A percentile compares a stretch with the other conserved stretches of the same genome.
These are phyloP conservation scores for Nakaseomyces sp. DNA, from an alignment of 1,139 yeast genomes.

Conservation along the genomic window DNA sequence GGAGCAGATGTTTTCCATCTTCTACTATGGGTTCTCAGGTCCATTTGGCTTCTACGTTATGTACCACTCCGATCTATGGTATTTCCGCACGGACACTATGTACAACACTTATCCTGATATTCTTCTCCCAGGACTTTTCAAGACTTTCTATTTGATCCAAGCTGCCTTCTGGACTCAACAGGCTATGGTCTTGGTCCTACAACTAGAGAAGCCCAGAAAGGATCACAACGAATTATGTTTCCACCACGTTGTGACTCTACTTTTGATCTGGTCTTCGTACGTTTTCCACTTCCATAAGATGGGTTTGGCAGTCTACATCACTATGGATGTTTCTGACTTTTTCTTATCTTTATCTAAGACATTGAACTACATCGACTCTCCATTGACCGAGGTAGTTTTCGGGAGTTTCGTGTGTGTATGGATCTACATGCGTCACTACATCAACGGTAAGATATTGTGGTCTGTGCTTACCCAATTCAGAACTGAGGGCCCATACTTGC, in stretches of 20 bases:
- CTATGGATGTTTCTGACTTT: slow-evolving; percentile 91
- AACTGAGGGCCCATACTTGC: slow-evolving; percentile 67
- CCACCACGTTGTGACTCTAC: slow-evolving; percentile 84
- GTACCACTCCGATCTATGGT: slow-evolving; percentile 76
- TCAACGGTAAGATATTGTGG: slow-evolving; percentile 69
- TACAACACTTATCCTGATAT: slow-evolving; percentile 76
- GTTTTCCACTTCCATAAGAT: slow-evolving; percentile 91
- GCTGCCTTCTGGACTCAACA: slow-evolving; percentile 97
- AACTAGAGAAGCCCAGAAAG: slow-evolving; percentile 84
- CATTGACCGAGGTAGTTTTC: slow-evolving; percentile 54
- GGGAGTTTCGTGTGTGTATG: slow-evolving; percentile 58
- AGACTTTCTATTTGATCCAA: slow-evolving; percentile 74
- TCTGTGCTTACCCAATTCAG: slow-evolving; percentile 77
- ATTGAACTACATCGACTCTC: slow-evolving; percentile 67
- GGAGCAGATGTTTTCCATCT: slow-evolving; percentile 79
- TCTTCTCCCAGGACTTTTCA: slow-evolving; percentile 58
- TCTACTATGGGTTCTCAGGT: slow-evolving; percentile 69
- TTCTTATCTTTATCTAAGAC: slow-evolving; percentile 75
- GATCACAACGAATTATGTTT: slow-evolving; percentile 81
- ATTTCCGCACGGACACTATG: slow-evolving; percentile 69
- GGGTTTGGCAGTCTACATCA: slow-evolving; percentile 78
- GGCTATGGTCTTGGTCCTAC: slow-evolving; percentile 64
- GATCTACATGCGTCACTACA: slow-evolving; percentile 79
- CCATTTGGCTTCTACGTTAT: slow-evolving; percentile 82
- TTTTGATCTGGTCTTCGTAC: slow-evolving; percentile 74